Evolutionary conservation across 176 grass and related monocot species (phyloP).

Genomic region (Hyparrhenia diplandra): DNA sequence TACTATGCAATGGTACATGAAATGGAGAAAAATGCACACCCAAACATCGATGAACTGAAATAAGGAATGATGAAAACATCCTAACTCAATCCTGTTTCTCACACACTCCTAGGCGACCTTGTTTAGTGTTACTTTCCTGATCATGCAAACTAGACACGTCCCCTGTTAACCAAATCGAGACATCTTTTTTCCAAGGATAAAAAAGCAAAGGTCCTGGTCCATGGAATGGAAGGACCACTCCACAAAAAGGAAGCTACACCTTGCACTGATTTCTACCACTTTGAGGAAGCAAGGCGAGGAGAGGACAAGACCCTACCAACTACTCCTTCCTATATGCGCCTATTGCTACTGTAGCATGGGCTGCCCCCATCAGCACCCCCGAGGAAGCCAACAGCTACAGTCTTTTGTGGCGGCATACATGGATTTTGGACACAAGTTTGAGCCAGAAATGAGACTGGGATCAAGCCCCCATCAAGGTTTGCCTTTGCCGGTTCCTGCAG

Average conservation of each 20-base stretch:
- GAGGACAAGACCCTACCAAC: slow-evolving; percentile 4
- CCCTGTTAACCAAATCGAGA: neutral
- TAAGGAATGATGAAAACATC: neutral
- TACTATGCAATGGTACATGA: neutral
- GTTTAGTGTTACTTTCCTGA: neutral
- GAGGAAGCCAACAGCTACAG: neutral
- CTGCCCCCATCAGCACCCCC: neutral
- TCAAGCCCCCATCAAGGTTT: too few species aligned
- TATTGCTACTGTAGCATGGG: neutral
- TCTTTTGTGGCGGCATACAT: neutral
- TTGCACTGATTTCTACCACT: slow-evolving; percentile 12
- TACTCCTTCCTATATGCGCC: slow-evolving; percentile 1
- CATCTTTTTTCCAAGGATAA: neutral
- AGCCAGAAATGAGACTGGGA: too few species aligned
- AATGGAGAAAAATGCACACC: neutral
- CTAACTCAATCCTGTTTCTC: neutral
- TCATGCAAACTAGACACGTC: neutral
- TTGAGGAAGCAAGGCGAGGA: neutral
- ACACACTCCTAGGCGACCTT: too few species aligned
- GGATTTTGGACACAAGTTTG: neutral
- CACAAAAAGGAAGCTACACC: slow-evolving; percentile 25
- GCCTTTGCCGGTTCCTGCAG: neutral
- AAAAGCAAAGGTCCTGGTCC: neutral
- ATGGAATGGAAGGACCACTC: slow-evolving; percentile 14
- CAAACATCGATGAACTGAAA: neutral